Evolutionary conservation across 1,139 yeast genomes (phyloP).

Genomic region (Sugiyamaella sp.): DNA sequence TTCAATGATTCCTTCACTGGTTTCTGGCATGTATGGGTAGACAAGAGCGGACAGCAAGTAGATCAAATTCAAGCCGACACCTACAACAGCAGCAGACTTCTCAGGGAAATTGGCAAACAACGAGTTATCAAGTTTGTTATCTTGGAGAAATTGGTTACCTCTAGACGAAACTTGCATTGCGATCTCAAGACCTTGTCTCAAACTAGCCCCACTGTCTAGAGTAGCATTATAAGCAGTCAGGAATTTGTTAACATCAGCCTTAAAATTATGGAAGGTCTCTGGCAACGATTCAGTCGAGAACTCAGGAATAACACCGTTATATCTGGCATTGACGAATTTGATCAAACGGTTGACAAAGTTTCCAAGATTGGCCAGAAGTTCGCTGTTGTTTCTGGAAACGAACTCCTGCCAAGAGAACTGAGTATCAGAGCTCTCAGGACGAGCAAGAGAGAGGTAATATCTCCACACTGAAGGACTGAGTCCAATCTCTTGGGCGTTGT

Average conservation of each 20-base stretch:
- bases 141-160: slow-evolving; percentile 95
- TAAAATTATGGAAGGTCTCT: slow-evolving; percentile 54
- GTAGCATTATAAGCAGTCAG: slow-evolving; percentile 63
- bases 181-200: slow-evolving; percentile 85
- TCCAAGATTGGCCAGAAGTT: slow-evolving; percentile 92
- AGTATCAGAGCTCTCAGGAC: slow-evolving; percentile 96
- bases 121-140: slow-evolving; percentile 88
- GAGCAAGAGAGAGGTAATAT: slow-evolving; percentile 85
- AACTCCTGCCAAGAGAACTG: slow-evolving; percentile 98
- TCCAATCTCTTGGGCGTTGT: slow-evolving; percentile 93
- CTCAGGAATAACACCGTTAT: slow-evolving; percentile 84
- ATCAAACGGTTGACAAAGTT: slow-evolving; percentile 93
- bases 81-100: slow-evolving; percentile 89
- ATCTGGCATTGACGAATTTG: slow-evolving; percentile 87
- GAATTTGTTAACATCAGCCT: slow-evolving; percentile 61
- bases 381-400: slow-evolving; percentile 90
- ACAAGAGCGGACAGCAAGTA: slow-evolving; percentile 80
- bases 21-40: slow-evolving; percentile 89
- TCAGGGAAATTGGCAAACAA: slow-evolving; percentile 75
- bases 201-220: slow-evolving; percentile 71
- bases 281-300: slow-evolving; percentile 47
- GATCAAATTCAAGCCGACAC: slow-evolving; percentile 84
- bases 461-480: slow-evolving; percentile 95
- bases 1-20: slow-evolving; percentile 65
- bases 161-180: slow-evolving; percentile 92